Evolutionary conservation across 257 asterid genomes (phyloP).

Genomic region (Ophiorrhiza pumila): DNA sequence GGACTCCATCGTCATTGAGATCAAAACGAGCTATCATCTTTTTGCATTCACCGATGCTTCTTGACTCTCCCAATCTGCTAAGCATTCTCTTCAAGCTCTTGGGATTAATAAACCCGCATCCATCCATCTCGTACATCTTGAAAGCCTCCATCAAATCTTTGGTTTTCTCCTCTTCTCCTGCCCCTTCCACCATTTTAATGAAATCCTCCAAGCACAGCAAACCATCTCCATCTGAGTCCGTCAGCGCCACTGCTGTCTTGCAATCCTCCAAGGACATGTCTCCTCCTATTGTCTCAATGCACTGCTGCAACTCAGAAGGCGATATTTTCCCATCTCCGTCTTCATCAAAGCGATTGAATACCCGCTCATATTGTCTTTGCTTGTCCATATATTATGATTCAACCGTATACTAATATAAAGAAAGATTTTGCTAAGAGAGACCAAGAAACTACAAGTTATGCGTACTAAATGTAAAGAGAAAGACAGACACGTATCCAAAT

Average conservation of each 20-base stretch:
- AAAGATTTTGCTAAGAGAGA: too few relatives aligned
- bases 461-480: too few relatives aligned
- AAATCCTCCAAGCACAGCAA: slow-evolving; percentile 54
- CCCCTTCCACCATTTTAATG: slow-evolving; percentile 46
- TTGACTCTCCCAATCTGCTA: slow-evolving; percentile 48
- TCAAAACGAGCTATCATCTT: slow-evolving; percentile 56
- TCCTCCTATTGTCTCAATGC: slow-evolving; percentile 9
- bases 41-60: slow-evolving; percentile 43
- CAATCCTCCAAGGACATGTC: slow-evolving; percentile 44
- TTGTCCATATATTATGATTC: slow-evolving; percentile 27
- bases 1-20: slow-evolving; percentile 62
- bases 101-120: slow-evolving; percentile 51
- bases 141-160: slow-evolving; percentile 53
- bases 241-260: slow-evolving; percentile 32
- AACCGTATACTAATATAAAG: too few relatives aligned
- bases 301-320: slow-evolving; percentile 28
- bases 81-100: slow-evolving; percentile 63
- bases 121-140: slow-evolving; percentile 54
- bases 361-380: slow-evolving; percentile 22
- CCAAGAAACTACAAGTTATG: too few relatives aligned
- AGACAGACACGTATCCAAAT: not conserved
- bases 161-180: slow-evolving; percentile 47
- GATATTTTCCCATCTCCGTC: slow-evolving; percentile 38
- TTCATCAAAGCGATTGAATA: slow-evolving; percentile 32
- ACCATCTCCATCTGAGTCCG: slow-evolving; percentile 54